Evolutionary conservation across 441 rosid genomes (phyloP).

Genomic region (Populus hybrid): DNA sequence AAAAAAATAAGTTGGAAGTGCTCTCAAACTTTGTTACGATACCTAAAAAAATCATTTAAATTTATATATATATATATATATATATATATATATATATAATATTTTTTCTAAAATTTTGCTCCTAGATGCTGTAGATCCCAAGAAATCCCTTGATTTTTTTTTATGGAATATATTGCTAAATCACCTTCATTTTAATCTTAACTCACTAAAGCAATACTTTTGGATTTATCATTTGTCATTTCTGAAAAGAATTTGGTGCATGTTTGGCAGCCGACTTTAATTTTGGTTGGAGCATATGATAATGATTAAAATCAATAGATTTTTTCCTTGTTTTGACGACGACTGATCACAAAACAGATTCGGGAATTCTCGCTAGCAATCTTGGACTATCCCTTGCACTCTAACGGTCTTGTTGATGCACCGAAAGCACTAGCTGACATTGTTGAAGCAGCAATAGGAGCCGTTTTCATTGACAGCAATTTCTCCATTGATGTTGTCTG

Average conservation of each 20-base stretch:
- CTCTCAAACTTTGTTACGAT: too few species aligned
- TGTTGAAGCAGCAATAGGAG: constrained; percentile 58
- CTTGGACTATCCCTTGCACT: constrained; percentile 50
- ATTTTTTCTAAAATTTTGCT: too few species aligned
- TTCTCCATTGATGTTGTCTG: constrained; percentile 38
- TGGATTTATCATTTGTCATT: too few species aligned
- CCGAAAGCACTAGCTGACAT: constrained; percentile 67
- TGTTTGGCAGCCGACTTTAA: too few species aligned
- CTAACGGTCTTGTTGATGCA: constrained; percentile 42
- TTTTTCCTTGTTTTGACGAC: neutral
- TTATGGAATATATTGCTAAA: too few species aligned
- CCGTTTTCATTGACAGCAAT: constrained; percentile 44
- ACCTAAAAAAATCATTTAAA: too few species aligned
- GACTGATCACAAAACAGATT: constrained; percentile 29
- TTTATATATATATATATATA: too few species aligned
- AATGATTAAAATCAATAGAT: neutral
- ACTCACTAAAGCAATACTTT: neutral
- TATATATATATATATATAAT: too few species aligned
- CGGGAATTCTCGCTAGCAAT: constrained; percentile 42
- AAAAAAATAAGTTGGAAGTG: neutral
- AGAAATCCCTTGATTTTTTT: too few species aligned
- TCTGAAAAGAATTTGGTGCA: too few species aligned
- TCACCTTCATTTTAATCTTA: too few species aligned
- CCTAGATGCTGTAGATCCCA: too few species aligned
- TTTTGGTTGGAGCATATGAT: neutral